A percentile compares a stretch with the other conserved stretches of the same genome.
phyloP scores from a whole-genome alignment of 192 early-diverging fungal species.

The Coemansia sp. region DNA sequence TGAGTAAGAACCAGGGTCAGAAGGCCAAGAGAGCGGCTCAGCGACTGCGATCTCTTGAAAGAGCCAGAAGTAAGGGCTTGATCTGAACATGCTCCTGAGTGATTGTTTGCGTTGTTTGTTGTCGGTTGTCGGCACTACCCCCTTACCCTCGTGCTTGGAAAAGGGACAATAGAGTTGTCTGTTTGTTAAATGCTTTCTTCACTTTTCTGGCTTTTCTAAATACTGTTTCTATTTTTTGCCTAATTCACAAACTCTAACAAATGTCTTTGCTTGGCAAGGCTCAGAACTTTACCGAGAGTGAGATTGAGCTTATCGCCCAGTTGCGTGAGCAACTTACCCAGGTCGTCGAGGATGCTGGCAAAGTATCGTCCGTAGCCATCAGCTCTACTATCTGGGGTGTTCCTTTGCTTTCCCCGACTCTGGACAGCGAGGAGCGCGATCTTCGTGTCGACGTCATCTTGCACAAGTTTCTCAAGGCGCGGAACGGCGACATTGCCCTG shows the following conservation, averaged over 20 bases:
- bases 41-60: constrained; percentile 35
- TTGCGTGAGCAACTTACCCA: constrained; percentile 53
- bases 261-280: constrained; percentile 17
- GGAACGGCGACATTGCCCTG: constrained; percentile 41
- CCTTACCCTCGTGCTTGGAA: not conserved
- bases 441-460: constrained; percentile 58
- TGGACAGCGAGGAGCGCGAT: constrained; percentile 25
- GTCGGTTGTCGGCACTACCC: not conserved
- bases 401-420: constrained; percentile 22
- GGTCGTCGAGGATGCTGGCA: constrained; percentile 41
- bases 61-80: constrained; percentile 19
- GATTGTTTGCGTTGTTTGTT: not conserved
- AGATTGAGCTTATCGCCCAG: constrained; percentile 43
- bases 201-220: not conserved
- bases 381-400: constrained; percentile 55
- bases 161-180: not conserved
- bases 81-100: not conserved
- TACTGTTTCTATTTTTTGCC: not conserved
- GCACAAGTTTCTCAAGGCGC: constrained; percentile 60
- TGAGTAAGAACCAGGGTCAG: constrained; percentile 47
- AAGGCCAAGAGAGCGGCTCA: constrained; percentile 46
- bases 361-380: constrained; percentile 11
- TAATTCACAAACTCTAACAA: not conserved
- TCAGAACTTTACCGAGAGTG: constrained; percentile 48
- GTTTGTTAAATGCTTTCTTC: not conserved